phyloP scores from a whole-genome alignment of 2,329 filamentous ascomycete species.

The Karstenula rhodostoma region DNA sequence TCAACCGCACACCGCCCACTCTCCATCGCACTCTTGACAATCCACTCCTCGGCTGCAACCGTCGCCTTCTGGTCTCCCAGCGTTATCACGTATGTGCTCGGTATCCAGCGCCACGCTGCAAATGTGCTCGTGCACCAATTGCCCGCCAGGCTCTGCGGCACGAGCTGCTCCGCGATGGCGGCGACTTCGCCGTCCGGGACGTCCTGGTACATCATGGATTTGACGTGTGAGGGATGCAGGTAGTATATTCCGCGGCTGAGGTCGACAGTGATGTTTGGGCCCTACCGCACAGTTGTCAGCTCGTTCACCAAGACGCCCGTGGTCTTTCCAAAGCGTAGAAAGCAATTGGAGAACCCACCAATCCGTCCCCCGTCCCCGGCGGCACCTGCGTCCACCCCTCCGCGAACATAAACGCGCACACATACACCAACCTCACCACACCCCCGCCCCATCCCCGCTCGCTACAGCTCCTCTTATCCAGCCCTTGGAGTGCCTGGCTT shows the following conservation, averaged over 20 bases:
- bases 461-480: conserved; percentile 13
- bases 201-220: conserved; percentile 20
- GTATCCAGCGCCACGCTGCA: conserved; percentile 23
- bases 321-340: too few relatives aligned
- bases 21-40: conserved; percentile 17
- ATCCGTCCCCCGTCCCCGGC: conserved; percentile 12
- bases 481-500: conserved; percentile 10
- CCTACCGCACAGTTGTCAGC: neutral
- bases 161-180: conserved; percentile 7
- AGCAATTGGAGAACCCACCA: conserved; percentile 2
- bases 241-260: conserved; percentile 3
- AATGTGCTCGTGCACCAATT: conserved; percentile 19
- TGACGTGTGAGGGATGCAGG: conserved; percentile 8
- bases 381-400: conserved; percentile 16
- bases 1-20: conserved; percentile 16
- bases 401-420: conserved; percentile 14
- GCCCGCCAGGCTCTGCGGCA: conserved; percentile 15
- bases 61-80: conserved; percentile 18
- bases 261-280: conserved; percentile 15
- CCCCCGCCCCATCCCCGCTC: conserved; percentile 15
- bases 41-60: conserved; percentile 16
- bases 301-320: too few relatives aligned
- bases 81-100: conserved; percentile 11
- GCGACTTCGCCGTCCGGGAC: conserved; percentile 9
- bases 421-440: conserved; percentile 16